These are phyloP conservation scores for Paracamarosporium sp. DNA, from an alignment of 2,329 filamentous ascomycete species.

Conservation along the genomic window DNA sequence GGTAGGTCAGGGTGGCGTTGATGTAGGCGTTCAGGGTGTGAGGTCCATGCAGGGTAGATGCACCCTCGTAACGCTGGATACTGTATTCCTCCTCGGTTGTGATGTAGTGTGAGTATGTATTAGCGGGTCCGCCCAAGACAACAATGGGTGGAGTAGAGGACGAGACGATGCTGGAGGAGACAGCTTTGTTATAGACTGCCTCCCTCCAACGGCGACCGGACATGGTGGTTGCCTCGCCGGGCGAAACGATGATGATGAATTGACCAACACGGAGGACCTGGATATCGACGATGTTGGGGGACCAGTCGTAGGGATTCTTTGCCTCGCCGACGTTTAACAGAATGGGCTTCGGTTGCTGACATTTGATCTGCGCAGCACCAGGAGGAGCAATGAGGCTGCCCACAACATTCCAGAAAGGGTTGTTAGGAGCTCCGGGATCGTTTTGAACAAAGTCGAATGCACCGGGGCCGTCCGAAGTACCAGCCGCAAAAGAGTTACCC, in stretches of 20 bases:
- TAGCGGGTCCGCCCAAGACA: constrained; percentile 86
- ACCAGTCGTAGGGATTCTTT: constrained; percentile 81
- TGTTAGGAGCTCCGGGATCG: constrained; percentile 74
- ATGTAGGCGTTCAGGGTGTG: constrained; percentile 87
- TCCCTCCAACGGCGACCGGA: constrained; percentile 84
- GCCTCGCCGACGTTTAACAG: constrained; percentile 87
- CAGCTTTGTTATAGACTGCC: constrained; percentile 37
- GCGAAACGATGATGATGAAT: constrained; percentile 81
- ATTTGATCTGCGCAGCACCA: constrained; percentile 71
- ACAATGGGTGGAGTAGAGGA: constrained; percentile 59
- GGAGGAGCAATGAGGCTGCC: constrained; percentile 75
- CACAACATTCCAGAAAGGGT: constrained; percentile 81
- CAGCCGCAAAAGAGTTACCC: constrained; percentile 91
- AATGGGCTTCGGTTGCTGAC: constrained; percentile 83
- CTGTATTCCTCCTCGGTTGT: constrained; percentile 80
- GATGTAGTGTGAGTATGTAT: constrained; percentile 87
- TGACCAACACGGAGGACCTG: constrained; percentile 86
- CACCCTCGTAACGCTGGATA: constrained; percentile 93
- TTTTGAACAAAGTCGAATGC: constrained; percentile 94
- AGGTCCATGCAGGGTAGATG: constrained; percentile 85
- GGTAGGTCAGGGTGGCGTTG: constrained; percentile 77
- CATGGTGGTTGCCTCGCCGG: constrained; percentile 93
- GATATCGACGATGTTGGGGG: constrained; percentile 88
- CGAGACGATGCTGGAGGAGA: constrained; percentile 25
- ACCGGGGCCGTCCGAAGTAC: constrained; percentile 90